A percentile compares a stretch with the other conserved stretches of the same genome.
These are phyloP conservation scores for Podochytrium sp. DNA, from an alignment of 192 early-diverging fungal genomes.

Conservation along the genomic window DNA sequence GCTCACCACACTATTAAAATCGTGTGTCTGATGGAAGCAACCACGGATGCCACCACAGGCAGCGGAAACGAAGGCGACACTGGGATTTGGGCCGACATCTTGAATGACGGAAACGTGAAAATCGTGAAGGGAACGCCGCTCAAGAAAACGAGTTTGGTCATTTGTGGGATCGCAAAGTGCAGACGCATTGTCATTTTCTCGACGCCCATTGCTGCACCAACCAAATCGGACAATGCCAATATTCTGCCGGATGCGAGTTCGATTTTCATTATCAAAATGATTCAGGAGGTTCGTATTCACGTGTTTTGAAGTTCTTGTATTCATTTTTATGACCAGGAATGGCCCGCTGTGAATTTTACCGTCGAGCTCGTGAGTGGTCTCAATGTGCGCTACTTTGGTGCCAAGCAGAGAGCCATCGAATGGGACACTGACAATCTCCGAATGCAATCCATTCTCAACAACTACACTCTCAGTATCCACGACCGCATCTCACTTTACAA, in stretches of 20 bases:
- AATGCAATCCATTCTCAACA: constrained; percentile 55
- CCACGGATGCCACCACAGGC: not conserved
- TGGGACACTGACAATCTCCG: constrained; percentile 51
- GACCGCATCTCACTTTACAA: constrained; percentile 53
- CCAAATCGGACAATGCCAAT: constrained; percentile 18
- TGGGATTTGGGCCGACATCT: constrained; percentile 48
- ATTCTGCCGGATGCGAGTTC: constrained; percentile 52
- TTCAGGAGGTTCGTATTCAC: constrained; percentile 55
- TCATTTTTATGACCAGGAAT: constrained; percentile 41
- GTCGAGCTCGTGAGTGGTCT: constrained; percentile 52
- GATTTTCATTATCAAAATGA: constrained; percentile 58
- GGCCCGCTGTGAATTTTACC: constrained; percentile 45
- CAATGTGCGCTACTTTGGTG: constrained; percentile 54
- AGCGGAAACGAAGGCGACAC: constrained; percentile 1
- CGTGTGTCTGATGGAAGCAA: constrained; percentile 44
- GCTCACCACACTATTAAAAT: constrained; percentile 16
- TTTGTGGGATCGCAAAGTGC: constrained; percentile 43
- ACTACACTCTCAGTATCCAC: constrained; percentile 49
- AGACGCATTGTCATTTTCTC: constrained; percentile 51
- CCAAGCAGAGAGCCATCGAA: constrained; percentile 24
- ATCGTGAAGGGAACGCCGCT: constrained; percentile 48
- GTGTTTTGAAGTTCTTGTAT: not conserved
- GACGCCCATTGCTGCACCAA: constrained; percentile 29
- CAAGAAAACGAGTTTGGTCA: constrained; percentile 43
- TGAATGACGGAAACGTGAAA: constrained; percentile 31